These are phyloP conservation scores for Epicoccum sorghinum DNA, from an alignment of 2,329 filamentous ascomycete species.

Conservation along the genomic window DNA sequence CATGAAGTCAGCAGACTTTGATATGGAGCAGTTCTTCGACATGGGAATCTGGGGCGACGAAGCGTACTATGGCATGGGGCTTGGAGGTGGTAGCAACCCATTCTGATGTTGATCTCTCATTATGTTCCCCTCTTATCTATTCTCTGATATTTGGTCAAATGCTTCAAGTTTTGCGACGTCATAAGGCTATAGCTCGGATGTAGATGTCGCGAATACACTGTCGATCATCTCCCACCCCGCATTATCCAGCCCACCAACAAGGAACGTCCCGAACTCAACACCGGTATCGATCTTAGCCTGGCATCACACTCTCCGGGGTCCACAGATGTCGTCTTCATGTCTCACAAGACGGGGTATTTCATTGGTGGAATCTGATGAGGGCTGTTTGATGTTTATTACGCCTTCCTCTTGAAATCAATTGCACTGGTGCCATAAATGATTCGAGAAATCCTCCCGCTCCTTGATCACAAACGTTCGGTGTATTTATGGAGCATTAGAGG, in stretches of 20 bases:
- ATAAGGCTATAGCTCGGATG: constrained; percentile 1
- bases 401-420: not conserved
- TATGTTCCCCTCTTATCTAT: not conserved
- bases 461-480: not conserved
- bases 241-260: constrained; percentile 6
- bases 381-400: constrained; percentile 2
- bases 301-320: not conserved
- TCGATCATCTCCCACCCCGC: constrained; percentile 16
- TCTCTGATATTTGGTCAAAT: too few relatives aligned
- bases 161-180: not conserved
- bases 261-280: not conserved
- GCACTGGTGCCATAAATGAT: not conserved
- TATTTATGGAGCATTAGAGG: not conserved
- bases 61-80: constrained; percentile 36
- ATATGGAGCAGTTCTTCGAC: constrained; percentile 44
- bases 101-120: not conserved
- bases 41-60: constrained; percentile 41
- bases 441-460: constrained; percentile 3
- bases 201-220: constrained; percentile 13
- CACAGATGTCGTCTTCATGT: not conserved
- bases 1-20: constrained; percentile 36
- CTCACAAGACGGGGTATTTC: not conserved
- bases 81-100: constrained; percentile 23
- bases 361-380: constrained; percentile 14
- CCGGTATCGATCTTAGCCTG: not conserved